A percentile compares a stretch with the other conserved stretches of the same genome.
Conservation (phyloP, 2,329 filamentous ascomycete species). For the Arthrobotrys entomopaga region DNA sequence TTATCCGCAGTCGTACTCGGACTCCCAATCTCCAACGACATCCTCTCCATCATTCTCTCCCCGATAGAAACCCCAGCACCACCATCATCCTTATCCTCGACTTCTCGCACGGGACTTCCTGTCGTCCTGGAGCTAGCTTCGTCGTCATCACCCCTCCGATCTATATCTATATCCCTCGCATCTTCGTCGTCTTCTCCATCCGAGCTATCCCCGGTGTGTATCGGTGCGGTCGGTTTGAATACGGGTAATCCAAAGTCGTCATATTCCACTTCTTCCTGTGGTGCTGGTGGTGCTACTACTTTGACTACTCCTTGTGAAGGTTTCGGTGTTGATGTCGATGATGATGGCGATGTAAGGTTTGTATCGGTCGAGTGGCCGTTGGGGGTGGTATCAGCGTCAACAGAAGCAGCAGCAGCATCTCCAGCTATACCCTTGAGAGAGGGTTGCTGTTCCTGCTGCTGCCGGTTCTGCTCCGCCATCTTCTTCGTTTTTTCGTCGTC, state of each 20-base stretch:
- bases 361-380: too few species aligned
- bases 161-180: slow-evolving; percentile 21
- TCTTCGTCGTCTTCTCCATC: slow-evolving; percentile 47
- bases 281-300: slow-evolving; percentile 56
- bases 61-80: slow-evolving; percentile 8
- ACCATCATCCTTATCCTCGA: slow-evolving; percentile 19
- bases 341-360: not conserved
- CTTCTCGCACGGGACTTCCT: slow-evolving; percentile 43
- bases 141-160: slow-evolving; percentile 15
- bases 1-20: slow-evolving; percentile 5
- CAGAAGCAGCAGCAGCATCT: slow-evolving; percentile 11
- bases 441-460: slow-evolving; percentile 12
- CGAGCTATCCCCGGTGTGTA: slow-evolving; percentile 42
- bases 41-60: slow-evolving; percentile 15
- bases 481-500: too few species aligned
- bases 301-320: slow-evolving; percentile 59
- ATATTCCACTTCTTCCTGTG: slow-evolving; percentile 32
- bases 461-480: slow-evolving; percentile 37
- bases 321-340: slow-evolving; percentile 59
- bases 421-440: slow-evolving; percentile 5
- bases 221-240: slow-evolving; percentile 28
- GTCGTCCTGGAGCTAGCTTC: slow-evolving; percentile 50
- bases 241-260: slow-evolving; percentile 51
- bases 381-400: slow-evolving; percentile 57
- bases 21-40: slow-evolving; percentile 8